phyloP scores from a whole-genome alignment of 2,329 filamentous ascomycete genomes.

The Alternaria triticina region DNA sequence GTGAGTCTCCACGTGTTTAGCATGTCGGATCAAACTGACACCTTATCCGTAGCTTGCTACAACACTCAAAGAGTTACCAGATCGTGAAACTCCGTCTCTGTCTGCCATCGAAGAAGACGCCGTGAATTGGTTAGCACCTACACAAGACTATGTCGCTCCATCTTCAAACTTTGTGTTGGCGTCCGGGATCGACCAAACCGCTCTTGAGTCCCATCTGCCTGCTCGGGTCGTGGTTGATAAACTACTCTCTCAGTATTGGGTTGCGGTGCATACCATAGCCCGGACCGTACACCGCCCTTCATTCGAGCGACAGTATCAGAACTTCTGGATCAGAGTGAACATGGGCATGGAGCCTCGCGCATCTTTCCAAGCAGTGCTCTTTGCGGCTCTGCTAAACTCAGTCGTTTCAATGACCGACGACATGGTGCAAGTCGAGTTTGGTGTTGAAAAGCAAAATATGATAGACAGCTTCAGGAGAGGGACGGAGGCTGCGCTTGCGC shows the following conservation, averaged over 20 bases:
- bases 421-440: conserved; percentile 60
- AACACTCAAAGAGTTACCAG: conserved; percentile 38
- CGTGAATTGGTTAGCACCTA: conserved; percentile 65
- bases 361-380: conserved; percentile 72
- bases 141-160: conserved; percentile 70
- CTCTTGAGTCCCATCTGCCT: conserved; percentile 68
- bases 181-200: conserved; percentile 52
- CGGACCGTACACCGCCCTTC: conserved; percentile 71
- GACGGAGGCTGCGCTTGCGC: conserved; percentile 70
- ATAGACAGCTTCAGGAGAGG: conserved; percentile 63
- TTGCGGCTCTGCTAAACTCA: conserved; percentile 72
- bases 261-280: conserved; percentile 71
- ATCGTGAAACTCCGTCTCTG: conserved; percentile 10
- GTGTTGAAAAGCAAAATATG: conserved; percentile 62
- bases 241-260: conserved; percentile 71
- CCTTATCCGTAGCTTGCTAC: conserved; percentile 32
- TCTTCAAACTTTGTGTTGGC: conserved; percentile 71
- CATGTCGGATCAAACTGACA: conserved; percentile 1
- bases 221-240: conserved; percentile 63
- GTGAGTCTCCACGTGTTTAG: conserved; percentile 49
- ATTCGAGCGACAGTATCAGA: conserved; percentile 68
- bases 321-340: conserved; percentile 69
- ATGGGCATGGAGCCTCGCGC: conserved; percentile 66
- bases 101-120: conserved; percentile 21
- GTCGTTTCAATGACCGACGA: conserved; percentile 69